These are phyloP conservation scores for Aspergillus wentii DNA, from an alignment of 495 filamentous ascomycete species.

Conservation along the genomic window DNA sequence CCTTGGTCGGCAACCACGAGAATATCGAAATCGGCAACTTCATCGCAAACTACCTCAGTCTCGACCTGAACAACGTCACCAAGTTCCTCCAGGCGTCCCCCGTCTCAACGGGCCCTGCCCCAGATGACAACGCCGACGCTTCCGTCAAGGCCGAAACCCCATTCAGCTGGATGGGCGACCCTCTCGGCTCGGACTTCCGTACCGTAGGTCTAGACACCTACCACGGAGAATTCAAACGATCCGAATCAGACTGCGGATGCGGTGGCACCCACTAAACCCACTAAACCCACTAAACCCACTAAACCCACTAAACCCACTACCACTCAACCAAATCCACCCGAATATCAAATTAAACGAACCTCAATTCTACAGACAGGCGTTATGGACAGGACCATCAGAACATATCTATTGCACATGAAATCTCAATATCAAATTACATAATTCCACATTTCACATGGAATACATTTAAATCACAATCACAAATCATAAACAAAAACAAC, in stretches of 20 bases:
- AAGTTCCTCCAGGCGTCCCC: conserved; percentile 46
- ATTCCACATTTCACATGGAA: too few relatives aligned
- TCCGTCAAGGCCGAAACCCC: conserved; percentile 7
- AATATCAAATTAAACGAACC: too few relatives aligned
- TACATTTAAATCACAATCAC: too few relatives aligned
- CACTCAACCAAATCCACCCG: too few relatives aligned
- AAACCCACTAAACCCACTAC: too few relatives aligned
- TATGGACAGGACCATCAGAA: too few relatives aligned
- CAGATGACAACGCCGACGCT: too few relatives aligned
- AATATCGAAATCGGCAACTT: conserved; percentile 90
- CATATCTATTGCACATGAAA: too few relatives aligned
- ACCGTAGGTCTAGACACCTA: conserved; percentile 42
- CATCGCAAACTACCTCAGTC: conserved; percentile 68
- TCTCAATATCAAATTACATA: too few relatives aligned
- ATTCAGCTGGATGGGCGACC: conserved; percentile 41
- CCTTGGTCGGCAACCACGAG: conserved; percentile 79
- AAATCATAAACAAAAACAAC: conserved; percentile 10
- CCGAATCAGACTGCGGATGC: conserved; percentile 33
- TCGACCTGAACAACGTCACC: conserved; percentile 74
- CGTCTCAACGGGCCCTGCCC: too few relatives aligned
- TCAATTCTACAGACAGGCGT: too few relatives aligned
- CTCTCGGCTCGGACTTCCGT: conserved; percentile 28
- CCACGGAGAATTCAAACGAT: conserved; percentile 46
- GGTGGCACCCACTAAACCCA: conserved; percentile 24
- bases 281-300: conserved; percentile 5